Conservation (phyloP, 192 early-diverging fungal species). For the Coemansia sp. region DNA sequence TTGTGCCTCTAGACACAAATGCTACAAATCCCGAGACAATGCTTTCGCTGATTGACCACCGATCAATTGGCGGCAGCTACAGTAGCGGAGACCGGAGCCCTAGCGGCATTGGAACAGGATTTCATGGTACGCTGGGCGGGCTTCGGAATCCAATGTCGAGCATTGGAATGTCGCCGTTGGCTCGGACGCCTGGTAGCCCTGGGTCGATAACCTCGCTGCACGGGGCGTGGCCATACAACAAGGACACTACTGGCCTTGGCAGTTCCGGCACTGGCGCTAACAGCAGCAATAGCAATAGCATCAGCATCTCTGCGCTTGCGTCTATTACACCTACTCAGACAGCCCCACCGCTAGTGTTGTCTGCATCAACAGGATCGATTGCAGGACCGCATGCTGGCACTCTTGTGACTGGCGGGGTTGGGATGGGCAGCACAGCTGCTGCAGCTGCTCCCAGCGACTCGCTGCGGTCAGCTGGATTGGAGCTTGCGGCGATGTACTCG, state of each 20-base stretch:
- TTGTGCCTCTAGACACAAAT: slow-evolving; percentile 14
- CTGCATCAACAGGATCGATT: not conserved
- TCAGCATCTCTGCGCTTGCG: not conserved
- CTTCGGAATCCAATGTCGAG: not conserved
- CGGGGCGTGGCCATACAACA: slow-evolving; percentile 52
- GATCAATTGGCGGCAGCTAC: slow-evolving; percentile 10
- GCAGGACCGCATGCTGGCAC: too few species aligned
- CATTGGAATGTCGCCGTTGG: slow-evolving; percentile 11
- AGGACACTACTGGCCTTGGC: slow-evolving; percentile 4
- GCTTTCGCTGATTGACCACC: slow-evolving; percentile 30
- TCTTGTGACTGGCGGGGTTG: not conserved
- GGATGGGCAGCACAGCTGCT: not conserved
- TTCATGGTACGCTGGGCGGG: slow-evolving; percentile 3
- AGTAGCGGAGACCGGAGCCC: slow-evolving; percentile 12
- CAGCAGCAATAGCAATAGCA: not conserved
- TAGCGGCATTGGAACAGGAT: not conserved
- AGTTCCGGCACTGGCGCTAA: not conserved
- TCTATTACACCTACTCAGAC: not conserved
- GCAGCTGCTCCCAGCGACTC: slow-evolving; percentile 10
- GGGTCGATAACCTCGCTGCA: slow-evolving; percentile 24
- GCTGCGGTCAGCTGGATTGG: slow-evolving; percentile 23
- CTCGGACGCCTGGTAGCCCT: slow-evolving; percentile 31
- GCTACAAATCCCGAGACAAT: slow-evolving; percentile 26
- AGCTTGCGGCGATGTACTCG: slow-evolving; percentile 38
- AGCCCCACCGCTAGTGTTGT: not conserved